Evolutionary conservation across 495 filamentous ascomycete species (phyloP), one percentile per base, ranked within the genome.

Genomic region (Acidomyces sp.): DNA sequence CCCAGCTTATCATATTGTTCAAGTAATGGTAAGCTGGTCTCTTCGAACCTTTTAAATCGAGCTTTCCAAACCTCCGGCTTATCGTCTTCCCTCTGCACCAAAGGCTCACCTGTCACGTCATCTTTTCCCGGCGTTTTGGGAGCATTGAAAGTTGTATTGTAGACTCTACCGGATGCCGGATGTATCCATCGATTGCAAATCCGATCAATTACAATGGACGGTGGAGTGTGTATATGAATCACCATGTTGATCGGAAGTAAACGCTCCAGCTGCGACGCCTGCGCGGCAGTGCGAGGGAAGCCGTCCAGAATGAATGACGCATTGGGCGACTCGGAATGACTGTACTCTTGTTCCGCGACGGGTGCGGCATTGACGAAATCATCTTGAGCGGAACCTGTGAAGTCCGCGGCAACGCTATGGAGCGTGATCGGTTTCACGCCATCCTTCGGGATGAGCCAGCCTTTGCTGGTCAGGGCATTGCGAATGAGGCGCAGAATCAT

Each of bases 301-400:
- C 90, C 90, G 57, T 97, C 90, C 34, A 97, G 79, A 46, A 97
- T 76, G 59, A 96, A 97, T 12, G 84, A 93, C 16, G 87, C 82
- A 10, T 72, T 63, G 0, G 90, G 77, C 43, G 75, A 71, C 32
- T 90, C 70, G 32, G 75, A 77, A 34, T 59, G 59, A 3, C 37
- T 34, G 55, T 59, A 64, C 16, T 53, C 48, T 29, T n/a, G 13
- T 28, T 46, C 31, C 4, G 13, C 23, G 2, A 28, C 26, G 21
- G 37, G 38, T n/a, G 46, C 20, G 21, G 46, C 6, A 23, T 24
- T 50, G 29, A 45, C 20, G 29, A 29, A 43, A 23, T 25, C 23
- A 36, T 45, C 41, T 1, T 41, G 49, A 45, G 9, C 46, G 60
- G 20, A 64, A 35, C 17, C 54, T 60, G 16, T 60, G 52, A 7